Evolutionary conservation across 306 rosid species (phyloP).

Genomic region (Medicago lupulina): DNA sequence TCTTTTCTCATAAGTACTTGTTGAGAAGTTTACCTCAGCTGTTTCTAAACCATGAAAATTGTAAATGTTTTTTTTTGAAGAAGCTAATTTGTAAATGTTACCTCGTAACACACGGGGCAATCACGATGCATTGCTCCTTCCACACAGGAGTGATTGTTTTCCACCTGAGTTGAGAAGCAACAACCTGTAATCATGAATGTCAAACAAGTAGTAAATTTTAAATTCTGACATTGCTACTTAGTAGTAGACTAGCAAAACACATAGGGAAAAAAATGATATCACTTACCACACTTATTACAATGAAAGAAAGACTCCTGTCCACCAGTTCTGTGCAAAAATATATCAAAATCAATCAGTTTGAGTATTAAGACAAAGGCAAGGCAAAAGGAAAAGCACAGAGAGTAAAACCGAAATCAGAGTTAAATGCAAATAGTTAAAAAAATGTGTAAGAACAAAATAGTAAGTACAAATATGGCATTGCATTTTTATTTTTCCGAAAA

Average conservation of each 20-base stretch:
- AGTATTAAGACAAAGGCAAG: background rate
- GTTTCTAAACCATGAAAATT: slow-evolving; percentile 12
- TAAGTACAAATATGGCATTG: background rate
- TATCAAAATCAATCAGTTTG: slow-evolving; percentile 26
- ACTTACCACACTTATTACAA: slow-evolving; percentile 82
- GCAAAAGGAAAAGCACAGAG: background rate
- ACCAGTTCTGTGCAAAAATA: slow-evolving; percentile 62
- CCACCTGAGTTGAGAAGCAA: slow-evolving; percentile 63
- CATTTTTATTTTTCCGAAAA: slow-evolving; percentile 10
- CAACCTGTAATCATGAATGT: slow-evolving; percentile 59
- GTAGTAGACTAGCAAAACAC: background rate
- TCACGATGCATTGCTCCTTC: slow-evolving; percentile 97
- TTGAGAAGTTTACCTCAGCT: background rate
- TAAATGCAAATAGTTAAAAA: background rate
- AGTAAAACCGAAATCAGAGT: background rate
- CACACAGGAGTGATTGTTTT: slow-evolving; percentile 80
- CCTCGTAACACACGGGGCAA: slow-evolving; percentile 94
- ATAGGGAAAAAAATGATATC: background rate
- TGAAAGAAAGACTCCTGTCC: slow-evolving; percentile 75
- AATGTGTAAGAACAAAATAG: background rate
- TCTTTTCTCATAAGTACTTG: background rate
- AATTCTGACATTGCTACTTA: background rate
- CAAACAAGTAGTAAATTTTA: background rate
- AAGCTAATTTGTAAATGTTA: slow-evolving; percentile 37
- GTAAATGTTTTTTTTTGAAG: too few species aligned